These are phyloP conservation scores for Fusarium udum DNA, from an alignment of 2,329 filamentous ascomycete species.

Conservation along the genomic window DNA sequence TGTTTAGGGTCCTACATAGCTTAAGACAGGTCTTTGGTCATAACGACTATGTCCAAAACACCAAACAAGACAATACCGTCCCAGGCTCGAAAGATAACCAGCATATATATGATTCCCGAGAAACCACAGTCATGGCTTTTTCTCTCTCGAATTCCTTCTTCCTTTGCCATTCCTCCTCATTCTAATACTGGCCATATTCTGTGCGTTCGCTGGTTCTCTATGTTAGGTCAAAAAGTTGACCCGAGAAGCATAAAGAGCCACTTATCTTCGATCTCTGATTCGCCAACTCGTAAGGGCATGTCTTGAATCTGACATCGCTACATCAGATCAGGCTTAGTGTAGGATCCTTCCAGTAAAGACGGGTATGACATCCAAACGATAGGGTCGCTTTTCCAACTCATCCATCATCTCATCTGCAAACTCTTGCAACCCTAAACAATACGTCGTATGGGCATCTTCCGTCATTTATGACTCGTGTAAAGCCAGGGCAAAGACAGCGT, in stretches of 20 bases:
- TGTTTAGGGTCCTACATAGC: too few relatives aligned
- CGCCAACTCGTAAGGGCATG: background rate
- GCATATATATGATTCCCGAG: background rate
- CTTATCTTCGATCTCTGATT: background rate
- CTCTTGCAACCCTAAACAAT: background rate
- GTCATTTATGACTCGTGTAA: conserved; percentile 12
- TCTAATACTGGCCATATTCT: background rate
- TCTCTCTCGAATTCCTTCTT: too few relatives aligned
- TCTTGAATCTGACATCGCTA: background rate
- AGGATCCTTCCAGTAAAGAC: background rate
- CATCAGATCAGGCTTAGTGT: background rate
- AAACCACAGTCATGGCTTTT: background rate
- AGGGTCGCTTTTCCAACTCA: background rate
- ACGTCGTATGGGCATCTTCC: background rate
- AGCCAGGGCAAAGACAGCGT: conserved; percentile 12
- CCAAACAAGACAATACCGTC: background rate
- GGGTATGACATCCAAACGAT: background rate
- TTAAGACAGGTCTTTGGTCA: background rate
- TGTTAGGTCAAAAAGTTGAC: background rate
- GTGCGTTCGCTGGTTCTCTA: background rate
- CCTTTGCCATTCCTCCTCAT: background rate
- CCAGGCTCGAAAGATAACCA: background rate
- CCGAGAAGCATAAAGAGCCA: background rate
- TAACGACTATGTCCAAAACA: background rate
- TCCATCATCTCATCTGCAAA: background rate